Percentiles rank a stretch among this genome's conserved stretches.
phyloP scores from a whole-genome alignment of 495 filamentous ascomycete genomes.

The Penicillium ucsense region DNA sequence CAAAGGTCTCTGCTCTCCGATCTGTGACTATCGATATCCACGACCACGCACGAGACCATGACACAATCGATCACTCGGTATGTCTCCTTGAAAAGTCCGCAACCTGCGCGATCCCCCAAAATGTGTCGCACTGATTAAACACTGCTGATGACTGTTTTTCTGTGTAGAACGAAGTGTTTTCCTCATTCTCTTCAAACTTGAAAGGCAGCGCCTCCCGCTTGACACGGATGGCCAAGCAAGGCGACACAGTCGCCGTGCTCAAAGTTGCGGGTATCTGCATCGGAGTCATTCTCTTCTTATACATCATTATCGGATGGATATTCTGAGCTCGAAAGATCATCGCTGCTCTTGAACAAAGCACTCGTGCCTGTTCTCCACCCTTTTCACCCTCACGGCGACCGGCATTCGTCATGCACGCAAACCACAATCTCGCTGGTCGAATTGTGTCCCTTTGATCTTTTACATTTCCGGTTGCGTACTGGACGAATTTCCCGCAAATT shows the following conservation, averaged over 20 bases:
- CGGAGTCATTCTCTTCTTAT: constrained; percentile 62
- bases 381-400: too few relatives aligned
- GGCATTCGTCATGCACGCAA: too few relatives aligned
- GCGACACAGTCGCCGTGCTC: constrained; percentile 82
- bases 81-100: constrained; percentile 10
- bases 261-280: constrained; percentile 81
- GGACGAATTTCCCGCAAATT: too few relatives aligned
- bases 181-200: constrained; percentile 45
- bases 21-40: constrained; percentile 98
- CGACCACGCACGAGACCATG: constrained; percentile 80
- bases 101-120: background rate
- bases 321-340: constrained; percentile 31
- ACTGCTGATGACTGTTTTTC: background rate
- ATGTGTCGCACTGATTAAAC: background rate
- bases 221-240: constrained; percentile 81
- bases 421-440: too few relatives aligned
- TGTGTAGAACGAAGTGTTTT: constrained; percentile 52
- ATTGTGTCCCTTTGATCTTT: too few relatives aligned
- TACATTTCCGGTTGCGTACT: too few relatives aligned
- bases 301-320: constrained; percentile 58
- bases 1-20: constrained; percentile 84
- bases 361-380: too few relatives aligned
- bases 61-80: constrained; percentile 79
- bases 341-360: too few relatives aligned
- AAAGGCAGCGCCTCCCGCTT: constrained; percentile 82